Evolutionary conservation across 2,329 filamentous ascomycete species (phyloP), one percentile per base, ranked within the genome.

Genomic region (Colletotrichum musicola): DNA sequence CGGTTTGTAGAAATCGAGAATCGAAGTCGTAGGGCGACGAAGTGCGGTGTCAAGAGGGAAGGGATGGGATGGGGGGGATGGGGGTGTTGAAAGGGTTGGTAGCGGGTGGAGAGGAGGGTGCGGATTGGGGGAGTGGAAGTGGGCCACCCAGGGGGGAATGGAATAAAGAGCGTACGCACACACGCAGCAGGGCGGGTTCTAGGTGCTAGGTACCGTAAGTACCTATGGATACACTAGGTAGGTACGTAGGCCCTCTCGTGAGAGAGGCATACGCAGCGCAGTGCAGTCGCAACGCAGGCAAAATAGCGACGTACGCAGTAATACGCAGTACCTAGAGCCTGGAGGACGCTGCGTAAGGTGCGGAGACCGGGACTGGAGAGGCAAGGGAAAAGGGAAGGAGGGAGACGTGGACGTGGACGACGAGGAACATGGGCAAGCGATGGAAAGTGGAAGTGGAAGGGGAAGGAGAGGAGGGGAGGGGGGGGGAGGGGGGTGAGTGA

Each of bases 61-160:
- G 68, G 61, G 60, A 68, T 62, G 42, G 53, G 58, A 63, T 65
- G 67, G 63, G 68, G 51, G 68, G 64, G 64, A 69, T 68, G 68
- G 65, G 53, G 68, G 65, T 71, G 68, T 59, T 69, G 61, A 68
- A 69, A 68, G 65, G 62, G 68, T 65, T 64, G 65, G 65, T 68
- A 71, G 68, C 61, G 65, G 65, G 61, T 60, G 68, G 68, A 65
- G 64, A 68, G 62, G 66, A 69, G 62, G 62, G 66, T 69, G 62
- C 56, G 49, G 56, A 55, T 70, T 25, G 22, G 68, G 68, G 64
- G 60, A 40, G 65, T 64, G 65, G 47, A 57, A 44, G 65, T 64
- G 65, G 60, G 56, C 60, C 53, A 49, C 55, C 58, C 40, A 20
- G 57, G 63, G 64, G 64, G 49, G 25, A 50, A 54, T 22, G 40